Evolutionary conservation across 23 red algal genomes (phyloP).

Genomic region (Chondrus crispus): DNA sequence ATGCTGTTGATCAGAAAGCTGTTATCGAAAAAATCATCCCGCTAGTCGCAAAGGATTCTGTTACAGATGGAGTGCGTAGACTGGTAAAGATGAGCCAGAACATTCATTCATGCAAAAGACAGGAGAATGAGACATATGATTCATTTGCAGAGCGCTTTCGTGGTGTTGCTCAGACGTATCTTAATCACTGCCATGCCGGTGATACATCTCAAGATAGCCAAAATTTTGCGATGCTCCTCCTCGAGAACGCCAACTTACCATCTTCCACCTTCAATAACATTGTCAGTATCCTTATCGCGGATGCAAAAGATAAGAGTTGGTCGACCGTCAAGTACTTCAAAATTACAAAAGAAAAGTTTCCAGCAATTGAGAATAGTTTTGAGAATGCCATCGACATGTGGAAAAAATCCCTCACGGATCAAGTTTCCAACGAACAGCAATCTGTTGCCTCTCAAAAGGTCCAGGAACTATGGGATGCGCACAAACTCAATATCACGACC

Average conservation of each 20-base stretch:
- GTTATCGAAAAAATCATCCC: neutral
- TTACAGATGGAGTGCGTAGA: neutral
- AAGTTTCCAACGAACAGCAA: too few relatives aligned
- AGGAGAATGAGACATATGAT: neutral
- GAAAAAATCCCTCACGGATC: too few relatives aligned
- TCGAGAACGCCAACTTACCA: neutral
- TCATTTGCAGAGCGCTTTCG: neutral
- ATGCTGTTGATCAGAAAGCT: neutral
- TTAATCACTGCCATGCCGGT: neutral
- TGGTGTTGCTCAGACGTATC: neutral
- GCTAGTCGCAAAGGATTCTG: neutral
- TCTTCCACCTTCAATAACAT: neutral
- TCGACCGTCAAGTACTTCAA: too few relatives aligned
- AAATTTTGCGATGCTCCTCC: neutral
- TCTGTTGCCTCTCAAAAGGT: too few relatives aligned
- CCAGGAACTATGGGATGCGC: too few relatives aligned
- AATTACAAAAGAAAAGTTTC: too few relatives aligned
- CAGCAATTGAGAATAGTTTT: too few relatives aligned
- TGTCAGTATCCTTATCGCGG: neutral
- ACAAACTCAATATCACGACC: too few relatives aligned
- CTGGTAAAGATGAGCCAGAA: neutral
- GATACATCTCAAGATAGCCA: neutral
- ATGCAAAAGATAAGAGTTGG: neutral
- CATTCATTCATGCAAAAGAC: neutral
- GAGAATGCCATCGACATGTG: too few relatives aligned